Evolutionary conservation across 2,329 filamentous ascomycete species (phyloP), one percentile per base, ranked within the genome.

Genomic region (Peltaster fructicola): DNA sequence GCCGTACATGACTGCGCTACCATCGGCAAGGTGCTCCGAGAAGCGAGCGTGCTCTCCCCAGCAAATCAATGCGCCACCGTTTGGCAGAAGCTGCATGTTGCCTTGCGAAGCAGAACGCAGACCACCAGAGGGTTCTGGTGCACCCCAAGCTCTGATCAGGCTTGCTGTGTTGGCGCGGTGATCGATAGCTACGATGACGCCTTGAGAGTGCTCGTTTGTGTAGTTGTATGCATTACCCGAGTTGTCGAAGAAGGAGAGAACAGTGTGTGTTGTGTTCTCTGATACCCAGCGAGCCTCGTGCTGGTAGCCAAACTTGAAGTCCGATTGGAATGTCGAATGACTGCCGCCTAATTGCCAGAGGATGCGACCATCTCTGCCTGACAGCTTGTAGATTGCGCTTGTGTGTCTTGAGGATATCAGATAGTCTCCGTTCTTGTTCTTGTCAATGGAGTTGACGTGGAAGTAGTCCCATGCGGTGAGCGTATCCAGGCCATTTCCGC

Each of bases 211-310:
- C 7, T 37, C 29, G 14, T 38, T 39, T 6, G 46, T 52, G 3
- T 47, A 43, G 36, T 61, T 58, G 19, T 52, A 54, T 8, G 52
- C 56, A 30, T 64, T 55, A 6, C 55, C 59, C 10, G 53, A 54
- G 41, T 69, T 68, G 35, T 66, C 61, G 34, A 59, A 68, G 24
- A 69, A 49, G 4, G 59, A 61, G 29, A 68, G 51, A 6, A 59
- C 40, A 7, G 63, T 63, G 25, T 62, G 53, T 2, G 56, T 51
- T 3, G 43, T 43, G 23, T 59, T 52, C 29, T 58, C 51, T 7
- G 47, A 48, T 11, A 61, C 41, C 36, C 56, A 63, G 25, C 54
- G 54, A 0, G 58, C 61, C 33, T 67, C 52, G 33, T 68, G 63
- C 37, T 68, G 63, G 40, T 56, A 66, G 8, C 52, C 53, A 27